Evolutionary conservation across 2,329 filamentous ascomycete species (phyloP), one percentile per base, ranked within the genome.

Genomic region (Colletotrichum cuscutae): DNA sequence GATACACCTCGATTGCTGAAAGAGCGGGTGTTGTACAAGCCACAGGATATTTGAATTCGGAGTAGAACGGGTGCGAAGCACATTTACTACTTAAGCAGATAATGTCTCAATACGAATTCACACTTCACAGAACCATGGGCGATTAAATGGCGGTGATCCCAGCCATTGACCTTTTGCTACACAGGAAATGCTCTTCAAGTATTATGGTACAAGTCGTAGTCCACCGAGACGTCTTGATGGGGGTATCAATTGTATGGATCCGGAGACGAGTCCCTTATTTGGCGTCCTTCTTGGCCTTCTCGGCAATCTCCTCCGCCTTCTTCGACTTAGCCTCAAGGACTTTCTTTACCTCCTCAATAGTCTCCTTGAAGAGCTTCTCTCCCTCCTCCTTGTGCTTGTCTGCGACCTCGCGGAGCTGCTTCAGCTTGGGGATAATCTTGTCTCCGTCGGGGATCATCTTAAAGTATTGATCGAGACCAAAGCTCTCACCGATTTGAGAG

Each of bases 311-410:
- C 78, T 92, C 85, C 0, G 89, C 87, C 81, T 89, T 85, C 60
- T 86, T 79, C 0, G 84, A 84, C 82, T 89, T 88, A 79, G 89
- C 89, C 80, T 91, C 89, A 54, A 94, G 83, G 35, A 94, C 86
- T 80, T 91, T 85, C 79, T 88, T 86, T 59, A 94, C 83, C 80
- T 94, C 92, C 57, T 92, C 87, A 61, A 93, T 84, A 0, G 92
- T 92, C 79, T 93, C 91, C 82, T 91, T 90, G 64, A 93, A 80
- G 49, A 95, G 84, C 81, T 90, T 88, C 84, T 94, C 89, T 2
- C 92, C 92, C 80, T 95, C 91, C 5, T 90, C 86, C 62, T 89
- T 90, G 80, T 93, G 90, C 83, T 93, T 90, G 77, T 92, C 85
- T 0, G 90, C 91, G 15, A 92, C 85, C 74, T 93, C 86, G 75